phyloP scores from a whole-genome alignment of 192 early-diverging fungal species.

The Podochytrium sp. region DNA sequence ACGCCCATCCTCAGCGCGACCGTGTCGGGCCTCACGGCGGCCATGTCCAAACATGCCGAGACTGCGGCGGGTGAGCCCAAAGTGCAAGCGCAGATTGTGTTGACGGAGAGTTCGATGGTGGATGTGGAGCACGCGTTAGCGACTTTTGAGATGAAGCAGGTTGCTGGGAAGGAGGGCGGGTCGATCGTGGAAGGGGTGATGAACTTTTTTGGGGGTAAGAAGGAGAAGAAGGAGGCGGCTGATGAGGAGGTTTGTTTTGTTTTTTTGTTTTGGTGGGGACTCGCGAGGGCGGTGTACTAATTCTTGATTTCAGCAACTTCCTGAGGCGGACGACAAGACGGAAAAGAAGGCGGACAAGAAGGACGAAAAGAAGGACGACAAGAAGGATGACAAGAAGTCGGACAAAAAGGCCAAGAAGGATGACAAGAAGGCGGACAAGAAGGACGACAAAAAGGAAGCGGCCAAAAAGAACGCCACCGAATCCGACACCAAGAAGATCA shows the following conservation, averaged over 20 bases:
- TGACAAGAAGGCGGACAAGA: not conserved
- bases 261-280: not conserved
- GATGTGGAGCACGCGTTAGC: slow-evolving; percentile 64
- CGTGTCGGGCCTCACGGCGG: slow-evolving; percentile 71
- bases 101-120: slow-evolving; percentile 79
- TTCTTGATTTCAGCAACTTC: not conserved
- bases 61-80: slow-evolving; percentile 63
- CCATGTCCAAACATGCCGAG: slow-evolving; percentile 68
- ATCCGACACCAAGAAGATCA: slow-evolving; percentile 44
- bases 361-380: not conserved
- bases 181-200: slow-evolving; percentile 41
- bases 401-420: not conserved
- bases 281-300: not conserved
- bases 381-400: slow-evolving; percentile 24
- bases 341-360: not conserved
- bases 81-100: slow-evolving; percentile 80
- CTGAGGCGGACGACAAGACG: not conserved
- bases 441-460: slow-evolving; percentile 12
- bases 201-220: slow-evolving; percentile 48
- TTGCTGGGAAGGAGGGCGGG: not conserved
- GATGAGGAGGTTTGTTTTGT: slow-evolving; percentile 28
- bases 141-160: slow-evolving; percentile 55
- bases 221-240: slow-evolving; percentile 44
- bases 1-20: slow-evolving; percentile 63
- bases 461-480: slow-evolving; percentile 18